Evolutionary conservation across 495 filamentous ascomycete species (phyloP).

Genomic region (Mytilinidion resinicola): DNA sequence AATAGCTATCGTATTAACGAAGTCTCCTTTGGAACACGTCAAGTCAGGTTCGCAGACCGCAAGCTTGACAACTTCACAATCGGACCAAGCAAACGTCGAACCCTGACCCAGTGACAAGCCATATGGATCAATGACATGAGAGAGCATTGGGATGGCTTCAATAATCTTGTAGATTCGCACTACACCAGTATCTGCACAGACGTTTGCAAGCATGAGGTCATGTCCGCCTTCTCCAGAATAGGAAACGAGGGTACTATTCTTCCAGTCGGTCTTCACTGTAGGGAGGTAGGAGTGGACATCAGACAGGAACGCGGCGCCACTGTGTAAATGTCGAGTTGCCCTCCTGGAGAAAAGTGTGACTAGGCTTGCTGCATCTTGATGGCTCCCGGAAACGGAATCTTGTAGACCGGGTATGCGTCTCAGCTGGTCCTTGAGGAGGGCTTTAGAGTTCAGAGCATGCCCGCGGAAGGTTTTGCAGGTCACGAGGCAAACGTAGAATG

Average conservation of each 20-base stretch:
- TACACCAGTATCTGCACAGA: background rate
- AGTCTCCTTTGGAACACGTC: background rate
- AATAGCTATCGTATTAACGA: slow-evolving; percentile 3
- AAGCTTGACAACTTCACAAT: slow-evolving; percentile 10
- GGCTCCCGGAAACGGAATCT: background rate
- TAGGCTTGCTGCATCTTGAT: background rate
- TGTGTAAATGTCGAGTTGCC: slow-evolving; percentile 9
- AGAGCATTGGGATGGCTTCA: background rate
- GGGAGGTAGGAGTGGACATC: slow-evolving; percentile 3
- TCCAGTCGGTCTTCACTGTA: background rate
- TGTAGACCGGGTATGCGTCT: slow-evolving; percentile 8
- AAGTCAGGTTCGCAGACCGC: background rate
- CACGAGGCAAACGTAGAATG: slow-evolving; percentile 20
- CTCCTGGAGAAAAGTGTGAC: slow-evolving; percentile 3
- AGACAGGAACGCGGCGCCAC: slow-evolving; percentile 7
- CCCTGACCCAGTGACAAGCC: background rate
- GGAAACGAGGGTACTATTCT: slow-evolving; percentile 3
- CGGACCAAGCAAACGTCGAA: background rate
- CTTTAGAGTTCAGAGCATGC: slow-evolving; percentile 16
- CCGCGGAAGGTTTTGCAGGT: slow-evolving; percentile 14
- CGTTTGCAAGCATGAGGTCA: slow-evolving; percentile 6
- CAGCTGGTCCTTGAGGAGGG: slow-evolving; percentile 14
- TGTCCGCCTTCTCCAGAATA: background rate
- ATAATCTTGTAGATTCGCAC: slow-evolving; percentile 6
- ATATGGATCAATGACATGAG: slow-evolving; percentile 11